Percentiles rank a stretch among this genome's conserved stretches.
These are phyloP conservation scores for Geranium incanum DNA, from an alignment of 441 rosid genomes.

Conservation along the genomic window DNA sequence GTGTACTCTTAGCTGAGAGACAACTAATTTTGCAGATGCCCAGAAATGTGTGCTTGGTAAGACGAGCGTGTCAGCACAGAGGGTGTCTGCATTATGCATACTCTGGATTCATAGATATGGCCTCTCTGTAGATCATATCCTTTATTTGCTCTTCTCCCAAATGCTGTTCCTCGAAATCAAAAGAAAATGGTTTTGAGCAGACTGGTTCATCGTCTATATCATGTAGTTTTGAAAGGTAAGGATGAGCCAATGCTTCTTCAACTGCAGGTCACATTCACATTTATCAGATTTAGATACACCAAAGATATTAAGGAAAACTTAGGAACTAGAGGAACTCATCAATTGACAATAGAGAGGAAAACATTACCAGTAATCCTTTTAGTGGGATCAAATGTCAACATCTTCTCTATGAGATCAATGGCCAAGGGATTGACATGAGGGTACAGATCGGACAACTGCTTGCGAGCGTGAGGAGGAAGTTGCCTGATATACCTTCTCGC, in stretches of 20 bases:
- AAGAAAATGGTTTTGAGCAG: constrained; percentile 62
- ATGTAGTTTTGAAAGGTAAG: constrained; percentile 68
- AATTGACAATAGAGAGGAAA: background rate
- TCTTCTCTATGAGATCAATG: constrained; percentile 72
- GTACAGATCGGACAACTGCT: constrained; percentile 48
- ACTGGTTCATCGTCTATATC: constrained; percentile 83
- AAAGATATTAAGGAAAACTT: background rate
- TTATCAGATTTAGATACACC: too few species aligned
- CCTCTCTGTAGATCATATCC: constrained; percentile 75
- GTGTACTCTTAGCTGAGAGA: background rate
- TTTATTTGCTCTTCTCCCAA: constrained; percentile 84
- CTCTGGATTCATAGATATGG: constrained; percentile 63
- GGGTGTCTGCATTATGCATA: constrained; percentile 25
- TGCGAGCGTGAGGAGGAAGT: constrained; percentile 62
- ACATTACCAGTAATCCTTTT: constrained; percentile 81
- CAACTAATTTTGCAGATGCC: background rate
- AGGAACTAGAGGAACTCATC: background rate
- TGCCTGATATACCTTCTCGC: constrained; percentile 77
- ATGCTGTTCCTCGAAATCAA: constrained; percentile 75
- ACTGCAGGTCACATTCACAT: constrained; percentile 34
- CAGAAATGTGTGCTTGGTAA: background rate
- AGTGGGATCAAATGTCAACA: constrained; percentile 87
- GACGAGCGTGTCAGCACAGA: background rate
- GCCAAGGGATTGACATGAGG: constrained; percentile 74
- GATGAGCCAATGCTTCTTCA: constrained; percentile 86